These are phyloP conservation scores for Neodidymelliopsis sp. DNA, from an alignment of 2,329 filamentous ascomycete species.

Conservation along the genomic window DNA sequence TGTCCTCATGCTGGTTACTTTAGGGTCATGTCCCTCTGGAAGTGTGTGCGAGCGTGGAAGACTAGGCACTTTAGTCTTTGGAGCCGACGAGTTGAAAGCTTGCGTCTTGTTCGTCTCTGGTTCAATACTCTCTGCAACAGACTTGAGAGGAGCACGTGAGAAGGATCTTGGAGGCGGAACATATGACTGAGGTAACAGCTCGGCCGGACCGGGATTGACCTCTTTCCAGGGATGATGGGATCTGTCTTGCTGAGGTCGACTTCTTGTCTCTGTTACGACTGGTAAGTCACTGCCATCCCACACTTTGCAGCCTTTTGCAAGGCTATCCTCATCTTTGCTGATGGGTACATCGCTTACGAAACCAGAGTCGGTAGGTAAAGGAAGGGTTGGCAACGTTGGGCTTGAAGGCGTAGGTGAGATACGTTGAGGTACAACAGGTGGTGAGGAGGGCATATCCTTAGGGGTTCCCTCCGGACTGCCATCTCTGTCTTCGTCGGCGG, in stretches of 20 bases:
- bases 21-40: neutral
- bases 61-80: neutral
- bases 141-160: constrained; percentile 21
- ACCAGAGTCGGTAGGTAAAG: constrained; percentile 71
- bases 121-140: constrained; percentile 34
- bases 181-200: constrained; percentile 38
- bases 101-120: constrained; percentile 20
- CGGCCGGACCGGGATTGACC: constrained; percentile 37
- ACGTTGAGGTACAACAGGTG: constrained; percentile 71
- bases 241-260: constrained; percentile 25
- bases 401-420: constrained; percentile 77
- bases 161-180: constrained; percentile 31
- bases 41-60: constrained; percentile 4
- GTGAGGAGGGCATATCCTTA: constrained; percentile 86
- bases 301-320: constrained; percentile 46
- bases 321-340: constrained; percentile 70
- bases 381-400: constrained; percentile 69
- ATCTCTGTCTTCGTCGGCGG: constrained; percentile 59
- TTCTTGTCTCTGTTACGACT: constrained; percentile 16
- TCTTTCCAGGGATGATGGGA: constrained; percentile 40
- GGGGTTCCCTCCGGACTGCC: constrained; percentile 65
- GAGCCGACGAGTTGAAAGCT: neutral
- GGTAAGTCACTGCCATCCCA: constrained; percentile 33
- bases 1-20: neutral
- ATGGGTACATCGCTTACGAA: constrained; percentile 83